These are phyloP conservation scores for Trametes polyzona DNA, from an alignment of 1,284 basidiomycete genomes.

Conservation along the genomic window DNA sequence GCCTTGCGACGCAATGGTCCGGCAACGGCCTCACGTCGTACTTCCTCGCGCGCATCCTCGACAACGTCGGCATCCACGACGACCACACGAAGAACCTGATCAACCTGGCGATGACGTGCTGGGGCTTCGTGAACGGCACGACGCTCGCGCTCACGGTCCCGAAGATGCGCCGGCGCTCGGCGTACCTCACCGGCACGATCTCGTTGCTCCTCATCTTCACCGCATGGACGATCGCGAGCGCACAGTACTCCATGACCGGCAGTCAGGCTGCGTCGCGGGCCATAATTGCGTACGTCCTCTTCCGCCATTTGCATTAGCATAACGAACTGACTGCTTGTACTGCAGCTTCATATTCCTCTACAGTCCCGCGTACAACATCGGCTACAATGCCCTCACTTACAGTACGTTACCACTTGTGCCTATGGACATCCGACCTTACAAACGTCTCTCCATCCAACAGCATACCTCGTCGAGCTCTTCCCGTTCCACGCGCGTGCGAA, in stretches of 20 bases:
- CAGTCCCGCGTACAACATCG: constrained; percentile 68
- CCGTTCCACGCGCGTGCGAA: constrained; percentile 69
- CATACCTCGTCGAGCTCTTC: constrained; percentile 69
- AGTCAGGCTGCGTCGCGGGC: constrained; percentile 51
- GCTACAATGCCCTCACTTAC: constrained; percentile 64
- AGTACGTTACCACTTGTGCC: constrained; percentile 38
- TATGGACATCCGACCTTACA: not conserved
- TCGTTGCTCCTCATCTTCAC: constrained; percentile 55
- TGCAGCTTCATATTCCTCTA: constrained; percentile 69
- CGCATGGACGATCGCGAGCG: constrained; percentile 57
- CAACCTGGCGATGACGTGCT: constrained; percentile 57
- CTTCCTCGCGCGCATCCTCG: constrained; percentile 75
- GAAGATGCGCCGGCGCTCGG: constrained; percentile 49
- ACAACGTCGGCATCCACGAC: constrained; percentile 71
- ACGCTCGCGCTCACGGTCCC: constrained; percentile 52
- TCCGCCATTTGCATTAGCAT: not conserved
- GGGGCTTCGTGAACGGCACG: constrained; percentile 58
- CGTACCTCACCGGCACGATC: constrained; percentile 53
- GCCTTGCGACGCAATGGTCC: constrained; percentile 66
- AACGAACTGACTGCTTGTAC: not conserved
- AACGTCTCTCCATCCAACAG: constrained; percentile 31
- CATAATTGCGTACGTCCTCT: constrained; percentile 47
- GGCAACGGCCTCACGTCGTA: constrained; percentile 77
- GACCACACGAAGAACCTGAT: constrained; percentile 56
- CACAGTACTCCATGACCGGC: constrained; percentile 46